A percentile compares a stretch with the other conserved stretches of the same genome.
These are phyloP conservation scores for Gastrolobium villosum DNA, from an alignment of 306 rosid species.

Conservation along the genomic window DNA sequence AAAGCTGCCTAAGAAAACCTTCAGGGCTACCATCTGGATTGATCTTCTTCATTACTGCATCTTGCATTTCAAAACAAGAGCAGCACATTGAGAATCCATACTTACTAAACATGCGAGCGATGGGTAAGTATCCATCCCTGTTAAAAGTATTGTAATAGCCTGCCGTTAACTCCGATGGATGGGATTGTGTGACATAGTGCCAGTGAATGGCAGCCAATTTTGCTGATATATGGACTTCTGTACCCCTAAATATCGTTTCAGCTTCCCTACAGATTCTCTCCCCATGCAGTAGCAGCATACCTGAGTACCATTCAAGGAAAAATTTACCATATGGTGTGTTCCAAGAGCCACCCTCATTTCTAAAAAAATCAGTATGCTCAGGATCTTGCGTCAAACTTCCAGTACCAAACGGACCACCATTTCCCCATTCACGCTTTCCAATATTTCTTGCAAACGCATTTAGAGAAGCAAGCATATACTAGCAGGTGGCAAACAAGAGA, in stretches of 20 bases:
- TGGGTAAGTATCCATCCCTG: conserved; percentile 82
- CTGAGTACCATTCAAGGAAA: conserved; percentile 92
- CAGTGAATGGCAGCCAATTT: conserved; percentile 82
- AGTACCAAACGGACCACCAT: conserved; percentile 71
- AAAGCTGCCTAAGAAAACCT: conserved; percentile 82
- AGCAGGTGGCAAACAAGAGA: conserved; percentile 45
- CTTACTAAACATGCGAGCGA: conserved; percentile 78
- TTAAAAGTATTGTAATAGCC: conserved; percentile 79
- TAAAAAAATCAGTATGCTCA: conserved; percentile 65
- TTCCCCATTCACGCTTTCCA: conserved; percentile 87
- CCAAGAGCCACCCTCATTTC: conserved; percentile 70
- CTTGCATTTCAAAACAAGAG: conserved; percentile 87
- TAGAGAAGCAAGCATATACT: conserved; percentile 90
- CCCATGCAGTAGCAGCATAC: conserved; percentile 84
- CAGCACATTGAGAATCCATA: conserved; percentile 80
- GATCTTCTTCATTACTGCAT: conserved; percentile 55
- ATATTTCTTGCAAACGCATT: conserved; percentile 75
- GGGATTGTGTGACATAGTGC: conserved; percentile 74
- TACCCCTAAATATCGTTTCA: conserved; percentile 80
- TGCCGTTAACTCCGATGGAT: conserved; percentile 88
- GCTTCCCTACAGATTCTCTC: conserved; percentile 88
- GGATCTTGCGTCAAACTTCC: conserved; percentile 59
- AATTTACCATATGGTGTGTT: conserved; percentile 69
- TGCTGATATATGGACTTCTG: conserved; percentile 68
- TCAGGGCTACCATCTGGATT: conserved; percentile 80